These are phyloP conservation scores for Catharanthus roseus DNA, from an alignment of 257 asterid genomes.

Conservation along the genomic window DNA sequence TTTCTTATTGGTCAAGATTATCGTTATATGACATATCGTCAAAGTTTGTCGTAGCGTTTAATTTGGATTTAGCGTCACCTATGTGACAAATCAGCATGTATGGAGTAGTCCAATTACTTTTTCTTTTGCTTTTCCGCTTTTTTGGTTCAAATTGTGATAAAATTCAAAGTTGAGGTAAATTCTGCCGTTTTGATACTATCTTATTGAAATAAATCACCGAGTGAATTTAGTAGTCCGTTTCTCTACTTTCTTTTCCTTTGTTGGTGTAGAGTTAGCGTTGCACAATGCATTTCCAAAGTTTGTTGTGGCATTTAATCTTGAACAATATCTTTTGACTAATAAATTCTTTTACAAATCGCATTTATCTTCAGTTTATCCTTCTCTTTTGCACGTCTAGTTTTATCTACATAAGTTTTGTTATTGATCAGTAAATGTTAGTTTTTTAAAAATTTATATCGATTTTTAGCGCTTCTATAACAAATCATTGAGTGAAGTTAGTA, in stretches of 20 bases:
- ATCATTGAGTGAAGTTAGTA: not conserved
- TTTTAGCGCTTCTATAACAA: not conserved
- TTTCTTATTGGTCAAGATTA: not conserved
- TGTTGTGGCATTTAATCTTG: no score
- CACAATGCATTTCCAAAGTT: no score
- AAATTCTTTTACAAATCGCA: no score
- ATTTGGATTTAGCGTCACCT: not conserved
- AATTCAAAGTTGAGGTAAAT: slow-evolving; percentile 1
- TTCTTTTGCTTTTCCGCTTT: not conserved
- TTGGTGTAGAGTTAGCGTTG: no score
- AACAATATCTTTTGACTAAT: no score
- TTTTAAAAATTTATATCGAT: not conserved
- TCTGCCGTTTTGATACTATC: not conserved
- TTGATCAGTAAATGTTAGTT: not conserved
- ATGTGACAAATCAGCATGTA: not conserved
- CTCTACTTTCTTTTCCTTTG: not conserved
- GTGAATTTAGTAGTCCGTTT: not conserved
- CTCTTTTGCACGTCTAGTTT: not conserved
- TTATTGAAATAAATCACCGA: not conserved
- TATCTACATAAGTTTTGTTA: not conserved
- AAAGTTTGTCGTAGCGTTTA: not conserved
- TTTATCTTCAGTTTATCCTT: no score
- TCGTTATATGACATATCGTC: not conserved
- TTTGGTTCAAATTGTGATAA: not conserved
- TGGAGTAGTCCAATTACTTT: not conserved